These are phyloP conservation scores for Inosperma sp. DNA, from an alignment of 768 basidiomycete genomes.

Conservation along the genomic window DNA sequence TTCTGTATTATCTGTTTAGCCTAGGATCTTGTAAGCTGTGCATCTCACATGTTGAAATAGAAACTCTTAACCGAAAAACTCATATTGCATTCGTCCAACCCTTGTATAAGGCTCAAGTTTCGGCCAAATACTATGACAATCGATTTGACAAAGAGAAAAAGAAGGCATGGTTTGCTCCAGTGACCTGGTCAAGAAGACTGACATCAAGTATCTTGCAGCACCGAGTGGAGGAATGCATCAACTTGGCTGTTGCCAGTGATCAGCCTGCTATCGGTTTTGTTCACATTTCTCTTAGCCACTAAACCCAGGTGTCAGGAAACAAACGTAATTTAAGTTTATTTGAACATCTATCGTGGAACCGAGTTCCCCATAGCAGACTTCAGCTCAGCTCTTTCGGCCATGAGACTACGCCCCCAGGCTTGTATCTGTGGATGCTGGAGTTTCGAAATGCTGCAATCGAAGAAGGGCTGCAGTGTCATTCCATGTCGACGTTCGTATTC, in stretches of 20 bases:
- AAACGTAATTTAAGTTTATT: background rate
- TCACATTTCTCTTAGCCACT: constrained; percentile 83
- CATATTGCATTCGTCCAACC: too few relatives aligned
- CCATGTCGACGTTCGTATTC: constrained; percentile 65
- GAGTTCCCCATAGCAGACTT: background rate
- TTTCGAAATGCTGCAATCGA: constrained; percentile 72
- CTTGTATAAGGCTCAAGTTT: too few relatives aligned
- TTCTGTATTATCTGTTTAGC: too few relatives aligned
- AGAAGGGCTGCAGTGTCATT: constrained; percentile 64
- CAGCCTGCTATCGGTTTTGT: constrained; percentile 87
- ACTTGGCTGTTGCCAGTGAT: constrained; percentile 94
- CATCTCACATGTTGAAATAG: too few relatives aligned
- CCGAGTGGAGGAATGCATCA: constrained; percentile 92
- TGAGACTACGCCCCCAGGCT: too few relatives aligned
- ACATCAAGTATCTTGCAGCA: constrained; percentile 88
- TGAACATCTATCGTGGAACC: background rate
- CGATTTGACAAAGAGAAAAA: too few relatives aligned
- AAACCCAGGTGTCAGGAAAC: constrained; percentile 11
- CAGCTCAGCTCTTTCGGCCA: constrained; percentile 41
- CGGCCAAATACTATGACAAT: too few relatives aligned
- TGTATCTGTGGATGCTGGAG: constrained; percentile 71
- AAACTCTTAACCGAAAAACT: too few relatives aligned
- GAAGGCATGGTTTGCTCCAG: too few relatives aligned
- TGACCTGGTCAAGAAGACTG: constrained; percentile 87
- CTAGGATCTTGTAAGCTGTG: too few relatives aligned